Evolutionary conservation across 2,329 filamentous ascomycete genomes (phyloP), one percentile per base, ranked within the genome.

Genomic region (Penicillium olsonii): DNA sequence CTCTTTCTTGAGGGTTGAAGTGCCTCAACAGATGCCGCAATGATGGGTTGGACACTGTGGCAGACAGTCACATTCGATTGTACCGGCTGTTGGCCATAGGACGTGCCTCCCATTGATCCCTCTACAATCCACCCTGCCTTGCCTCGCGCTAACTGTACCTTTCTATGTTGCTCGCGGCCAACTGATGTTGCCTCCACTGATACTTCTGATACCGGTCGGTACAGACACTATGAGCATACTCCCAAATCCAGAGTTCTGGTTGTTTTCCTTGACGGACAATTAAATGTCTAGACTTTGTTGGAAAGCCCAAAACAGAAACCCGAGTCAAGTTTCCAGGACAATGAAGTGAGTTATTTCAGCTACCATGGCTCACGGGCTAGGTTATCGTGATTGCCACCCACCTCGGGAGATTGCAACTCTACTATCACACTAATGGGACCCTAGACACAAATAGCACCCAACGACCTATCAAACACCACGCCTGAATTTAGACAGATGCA

Each of bases 361-460:
- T 18, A 22, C 27, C 12, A 33, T 22, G 27, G 40, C 40, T 24
- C 19, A 42, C 12, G 22, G 27, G 33, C 2, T 44, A 15, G 20
- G 5, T 44, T 10, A n/a, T 44, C 22, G 15, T 44, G 22, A 37
- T 44, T 20, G 20, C 20, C 31, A 27, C 42, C 11, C 42, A 37
- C 29, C 31, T 37, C 42, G 42, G 20, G 6, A 27, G 33, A 44
- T 22, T 44, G 33, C 33, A 44, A 37, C 12, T 20, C 39, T 42
- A 17, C 39, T 33, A 31, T 44, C 42, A 37, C 33, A 37, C 7
- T 19, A 11, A 37, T 17, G 22, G 20, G 31, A 22, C 20, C 34
- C 33, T 37, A 18, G 19, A 42, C 2, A 42, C 9, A 24, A 42
- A 26, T 24, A 42, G 19, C 29, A 24, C 29, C 19, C 2, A 14